Evolutionary conservation across 2,329 filamentous ascomycete genomes (phyloP).

Genomic region (Onygenales sp.): DNA sequence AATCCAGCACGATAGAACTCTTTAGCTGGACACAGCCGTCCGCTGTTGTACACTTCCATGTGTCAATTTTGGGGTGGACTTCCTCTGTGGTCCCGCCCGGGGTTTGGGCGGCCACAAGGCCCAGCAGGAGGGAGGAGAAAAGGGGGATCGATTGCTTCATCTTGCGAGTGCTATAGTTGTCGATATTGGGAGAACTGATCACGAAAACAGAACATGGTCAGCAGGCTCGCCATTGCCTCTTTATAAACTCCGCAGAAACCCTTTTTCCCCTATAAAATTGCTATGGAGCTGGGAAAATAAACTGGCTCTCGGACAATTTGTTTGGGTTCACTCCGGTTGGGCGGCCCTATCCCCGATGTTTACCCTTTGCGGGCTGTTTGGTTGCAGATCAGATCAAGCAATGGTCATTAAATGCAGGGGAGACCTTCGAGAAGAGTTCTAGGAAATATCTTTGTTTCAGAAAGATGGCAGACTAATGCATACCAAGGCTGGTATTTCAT

Average conservation of each 20-base stretch:
- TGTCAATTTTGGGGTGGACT: slow-evolving; percentile 42
- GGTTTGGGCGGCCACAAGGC: slow-evolving; percentile 41
- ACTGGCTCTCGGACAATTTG: neutral
- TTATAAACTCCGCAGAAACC: neutral
- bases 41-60: slow-evolving; percentile 40
- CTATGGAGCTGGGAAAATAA: neutral
- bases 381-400: neutral
- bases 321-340: neutral
- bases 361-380: neutral
- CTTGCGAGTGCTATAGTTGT: neutral
- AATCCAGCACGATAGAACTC: slow-evolving; percentile 44
- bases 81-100: slow-evolving; percentile 37
- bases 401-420: neutral
- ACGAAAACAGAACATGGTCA: neutral
- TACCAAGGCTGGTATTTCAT: neutral
- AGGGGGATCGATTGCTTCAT: neutral
- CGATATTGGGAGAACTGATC: neutral
- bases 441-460: neutral
- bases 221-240: neutral
- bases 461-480: neutral
- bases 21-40: slow-evolving; percentile 41
- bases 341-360: neutral
- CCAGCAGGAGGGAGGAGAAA: slow-evolving; percentile 24
- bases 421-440: neutral
- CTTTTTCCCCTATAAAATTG: neutral